Percentiles rank a stretch among this genome's conserved stretches.
Conservation (phyloP, 2,329 filamentous ascomycete genomes). For the Sporothrix phasma region DNA sequence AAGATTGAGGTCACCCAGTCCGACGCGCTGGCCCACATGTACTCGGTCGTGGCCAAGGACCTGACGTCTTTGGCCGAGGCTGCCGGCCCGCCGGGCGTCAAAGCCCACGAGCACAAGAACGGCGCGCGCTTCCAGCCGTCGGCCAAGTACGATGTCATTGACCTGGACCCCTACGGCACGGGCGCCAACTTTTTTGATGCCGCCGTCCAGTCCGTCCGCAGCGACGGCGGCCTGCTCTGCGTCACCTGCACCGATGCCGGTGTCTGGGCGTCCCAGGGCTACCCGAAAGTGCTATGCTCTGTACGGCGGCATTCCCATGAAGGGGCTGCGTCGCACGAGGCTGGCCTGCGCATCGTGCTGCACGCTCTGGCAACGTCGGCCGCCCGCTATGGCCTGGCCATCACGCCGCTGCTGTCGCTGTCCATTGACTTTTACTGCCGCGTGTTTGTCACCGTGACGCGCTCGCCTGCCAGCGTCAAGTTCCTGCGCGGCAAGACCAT, state of each 20-base stretch:
- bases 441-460: slow-evolving; percentile 73
- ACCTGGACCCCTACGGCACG: slow-evolving; percentile 91
- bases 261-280: slow-evolving; percentile 89
- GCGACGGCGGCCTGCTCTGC: slow-evolving; percentile 82
- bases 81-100: slow-evolving; percentile 19
- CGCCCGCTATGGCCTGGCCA: slow-evolving; percentile 73
- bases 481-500: slow-evolving; percentile 85
- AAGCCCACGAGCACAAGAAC: not conserved
- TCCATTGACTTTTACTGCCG: slow-evolving; percentile 95
- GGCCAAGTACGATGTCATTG: slow-evolving; percentile 78
- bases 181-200: slow-evolving; percentile 88
- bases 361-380: slow-evolving; percentile 72
- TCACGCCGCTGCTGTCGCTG: slow-evolving; percentile 83
- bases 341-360: slow-evolving; percentile 74
- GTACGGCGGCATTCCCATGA: slow-evolving; percentile 85
- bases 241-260: slow-evolving; percentile 95
- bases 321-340: slow-evolving; percentile 85
- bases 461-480: slow-evolving; percentile 77
- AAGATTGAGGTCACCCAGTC: slow-evolving; percentile 65
- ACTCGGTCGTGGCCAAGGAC: slow-evolving; percentile 52
- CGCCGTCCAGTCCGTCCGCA: slow-evolving; percentile 71
- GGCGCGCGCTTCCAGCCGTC: slow-evolving; percentile 16
- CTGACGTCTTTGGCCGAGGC: slow-evolving; percentile 30
- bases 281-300: slow-evolving; percentile 88
- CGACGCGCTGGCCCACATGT: slow-evolving; percentile 90